Base-by-base conservation (phyloP, 2,329 filamentous ascomycete genomes). In the Xylaria sp. region DNA sequence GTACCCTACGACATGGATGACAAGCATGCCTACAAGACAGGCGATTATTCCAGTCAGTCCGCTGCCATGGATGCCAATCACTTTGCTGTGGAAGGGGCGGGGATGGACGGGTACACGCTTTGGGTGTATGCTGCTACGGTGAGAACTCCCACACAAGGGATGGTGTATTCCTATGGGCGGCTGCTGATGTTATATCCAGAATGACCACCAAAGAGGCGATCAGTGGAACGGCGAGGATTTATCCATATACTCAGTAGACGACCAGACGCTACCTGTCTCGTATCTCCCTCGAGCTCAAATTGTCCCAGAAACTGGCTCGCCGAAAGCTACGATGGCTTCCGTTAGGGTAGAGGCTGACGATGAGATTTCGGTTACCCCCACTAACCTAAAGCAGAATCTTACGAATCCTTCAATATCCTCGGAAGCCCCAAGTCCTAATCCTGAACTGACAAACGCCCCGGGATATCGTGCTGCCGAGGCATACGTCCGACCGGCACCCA, bases 1-100 rank as follows among this genome's bases (percentile, higher is more conserved):
- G 98, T 99, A 68, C 96, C 96, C 0, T 99, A 97, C 78, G 96
- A 99, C 78, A 98, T 99, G 97, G 95, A 99, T 77, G 91, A 97
- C 73, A 94, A 97, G 81, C 87, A 96, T 77, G 96, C 96, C 0
- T 99, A 99, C 82, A 93, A 94, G 81, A 97, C 94, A 6, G 96
- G 97, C 8, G 93, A 99, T 80, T 99, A 97, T 81, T 91, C 92
- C 54, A 97, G 93, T 76, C 96, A 99, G 79, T 92, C 92, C 41
- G 90, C 93, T 1, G 96, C 96, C 7, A 91, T 99, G 84, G 96
- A 99, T 81, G 96, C 97, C 63, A 99, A 98, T 78, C 94, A 97
- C 78, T 99, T 91, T 82, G 96, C 92, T 0, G 86, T 97, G 0
- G 96, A 99, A 82, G 93, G 93, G 0, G 92, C 93, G 44, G 85